These are phyloP conservation scores for Waltiozyma sp. DNA, from an alignment of 1,139 yeast genomes.

Conservation along the genomic window DNA sequence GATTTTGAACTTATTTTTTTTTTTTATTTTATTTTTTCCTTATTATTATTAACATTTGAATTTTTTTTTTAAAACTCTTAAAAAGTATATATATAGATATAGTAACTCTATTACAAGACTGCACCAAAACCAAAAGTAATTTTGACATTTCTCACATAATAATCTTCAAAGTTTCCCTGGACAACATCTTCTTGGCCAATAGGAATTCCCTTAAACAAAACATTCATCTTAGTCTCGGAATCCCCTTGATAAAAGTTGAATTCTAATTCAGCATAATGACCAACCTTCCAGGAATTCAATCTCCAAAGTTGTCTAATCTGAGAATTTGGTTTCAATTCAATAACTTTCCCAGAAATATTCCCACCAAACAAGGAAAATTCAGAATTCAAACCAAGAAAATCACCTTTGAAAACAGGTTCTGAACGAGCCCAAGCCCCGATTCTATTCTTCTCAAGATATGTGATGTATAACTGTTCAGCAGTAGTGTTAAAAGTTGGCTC, in stretches of 20 bases:
- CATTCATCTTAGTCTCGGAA: conserved; percentile 73
- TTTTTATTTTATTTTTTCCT: no score
- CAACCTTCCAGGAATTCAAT: conserved; percentile 76
- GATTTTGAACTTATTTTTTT: no score
- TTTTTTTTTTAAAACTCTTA: no score
- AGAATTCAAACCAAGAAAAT: conserved; percentile 38
- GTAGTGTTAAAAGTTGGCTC: conserved; percentile 80
- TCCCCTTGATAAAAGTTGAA: conserved; percentile 64
- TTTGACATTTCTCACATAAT: conserved; percentile 80
- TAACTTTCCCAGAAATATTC: conserved; percentile 64
- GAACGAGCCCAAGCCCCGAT: conserved; percentile 88
- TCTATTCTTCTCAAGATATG: conserved; percentile 65
- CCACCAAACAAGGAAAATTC: conserved; percentile 75
- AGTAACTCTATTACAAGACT: no score
- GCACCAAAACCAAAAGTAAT: conserved; percentile 89
- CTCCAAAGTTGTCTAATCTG: conserved; percentile 75
- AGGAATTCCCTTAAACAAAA: conserved; percentile 83
- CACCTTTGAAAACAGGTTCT: conserved; percentile 46
- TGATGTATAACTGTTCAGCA: conserved; percentile 71
- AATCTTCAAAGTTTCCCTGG: conserved; percentile 73
- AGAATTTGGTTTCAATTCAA: conserved; percentile 46
- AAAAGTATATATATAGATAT: no score
- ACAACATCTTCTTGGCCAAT: conserved; percentile 94
- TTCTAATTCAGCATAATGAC: conserved; percentile 62
- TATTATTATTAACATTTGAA: no score